Percentiles rank a stretch among this genome's conserved stretches.
Conservation (phyloP, 345 rosid genomes). For the Boechera retrofracta region DNA sequence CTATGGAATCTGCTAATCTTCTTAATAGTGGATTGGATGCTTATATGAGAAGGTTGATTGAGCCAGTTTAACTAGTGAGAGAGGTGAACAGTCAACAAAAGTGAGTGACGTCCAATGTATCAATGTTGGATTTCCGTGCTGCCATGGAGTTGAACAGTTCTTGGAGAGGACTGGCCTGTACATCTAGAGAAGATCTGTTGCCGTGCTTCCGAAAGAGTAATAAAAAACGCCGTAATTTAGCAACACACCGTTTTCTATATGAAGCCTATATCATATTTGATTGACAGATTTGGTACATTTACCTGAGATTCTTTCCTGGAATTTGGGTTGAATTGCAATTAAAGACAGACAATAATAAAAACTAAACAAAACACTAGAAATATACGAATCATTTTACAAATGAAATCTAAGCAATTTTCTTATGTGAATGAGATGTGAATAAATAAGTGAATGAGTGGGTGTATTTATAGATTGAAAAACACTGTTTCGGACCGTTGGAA, state of each 20-base stretch:
- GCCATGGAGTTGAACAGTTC: conserved; percentile 72
- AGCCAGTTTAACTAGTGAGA: conserved; percentile 61
- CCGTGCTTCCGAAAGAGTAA: conserved; percentile 53
- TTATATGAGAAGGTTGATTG: conserved; percentile 70
- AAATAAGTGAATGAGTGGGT: no score
- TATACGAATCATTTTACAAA: no score
- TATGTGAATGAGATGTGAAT: no score
- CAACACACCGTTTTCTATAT: conserved; percentile 21
- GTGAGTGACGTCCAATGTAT: conserved; percentile 41
- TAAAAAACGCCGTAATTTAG: conserved; percentile 8
- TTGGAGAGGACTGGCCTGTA: conserved; percentile 74
- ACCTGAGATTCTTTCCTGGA: conserved; percentile 41
- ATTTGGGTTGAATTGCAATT: conserved; percentile 16
- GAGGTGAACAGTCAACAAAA: conserved; percentile 34
- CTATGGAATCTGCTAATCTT: conserved; percentile 62
- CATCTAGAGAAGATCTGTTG: conserved; percentile 71
- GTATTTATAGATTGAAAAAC: no score
- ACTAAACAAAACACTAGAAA: no score
- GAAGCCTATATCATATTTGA: conserved; percentile 4
- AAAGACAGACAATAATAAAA: background rate
- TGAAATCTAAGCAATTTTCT: no score
- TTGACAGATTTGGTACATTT: conserved; percentile 29
- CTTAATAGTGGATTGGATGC: conserved; percentile 73
- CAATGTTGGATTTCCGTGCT: conserved; percentile 64
- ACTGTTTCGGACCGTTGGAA: no score